Evolutionary conservation across 2,329 filamentous ascomycete genomes (phyloP).

Genomic region (Trichophyton schoenleinii): DNA sequence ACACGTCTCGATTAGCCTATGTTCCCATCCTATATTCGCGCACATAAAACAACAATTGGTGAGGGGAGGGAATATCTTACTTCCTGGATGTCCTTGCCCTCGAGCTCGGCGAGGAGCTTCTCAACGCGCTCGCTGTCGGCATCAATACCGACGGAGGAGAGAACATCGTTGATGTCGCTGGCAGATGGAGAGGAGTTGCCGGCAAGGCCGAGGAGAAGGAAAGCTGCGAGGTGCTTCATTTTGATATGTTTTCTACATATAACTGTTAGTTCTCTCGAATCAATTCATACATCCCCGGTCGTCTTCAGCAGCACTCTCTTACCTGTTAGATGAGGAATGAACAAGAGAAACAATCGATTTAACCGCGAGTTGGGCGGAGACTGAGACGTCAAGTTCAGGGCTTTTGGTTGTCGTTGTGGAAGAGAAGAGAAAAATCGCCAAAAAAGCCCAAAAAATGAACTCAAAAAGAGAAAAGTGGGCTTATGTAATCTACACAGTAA

Average conservation of each 20-base stretch:
- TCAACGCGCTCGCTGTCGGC: conserved; percentile 75
- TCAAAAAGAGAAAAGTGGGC: background rate
- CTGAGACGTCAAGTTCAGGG: conserved; percentile 90
- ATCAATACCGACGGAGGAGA: conserved; percentile 90
- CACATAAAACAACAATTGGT: background rate
- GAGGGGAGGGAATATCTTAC: conserved; percentile 40
- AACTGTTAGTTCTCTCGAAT: background rate
- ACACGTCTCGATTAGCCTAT: conserved; percentile 15
- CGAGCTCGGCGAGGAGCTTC: conserved; percentile 69
- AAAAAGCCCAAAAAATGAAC: background rate
- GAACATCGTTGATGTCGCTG: conserved; percentile 73
- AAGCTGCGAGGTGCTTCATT: conserved; percentile 99
- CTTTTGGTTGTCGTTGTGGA: conserved; percentile 10
- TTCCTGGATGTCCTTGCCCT: conserved; percentile 65
- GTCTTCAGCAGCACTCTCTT: background rate
- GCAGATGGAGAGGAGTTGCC: conserved; percentile 85
- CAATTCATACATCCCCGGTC: background rate
- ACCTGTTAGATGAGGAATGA: conserved; percentile 22
- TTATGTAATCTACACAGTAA: background rate
- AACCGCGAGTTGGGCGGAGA: conserved; percentile 97
- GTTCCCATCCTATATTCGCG: conserved; percentile 9
- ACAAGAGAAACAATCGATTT: conserved; percentile 87
- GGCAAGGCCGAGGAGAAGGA: conserved; percentile 89
- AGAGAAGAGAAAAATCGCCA: background rate
- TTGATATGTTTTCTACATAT: conserved; percentile 35